Percentiles rank a stretch among this genome's conserved stretches.
These are phyloP conservation scores for Pleoardoris graminearum DNA, from an alignment of 2,329 filamentous ascomycete species.

Conservation along the genomic window DNA sequence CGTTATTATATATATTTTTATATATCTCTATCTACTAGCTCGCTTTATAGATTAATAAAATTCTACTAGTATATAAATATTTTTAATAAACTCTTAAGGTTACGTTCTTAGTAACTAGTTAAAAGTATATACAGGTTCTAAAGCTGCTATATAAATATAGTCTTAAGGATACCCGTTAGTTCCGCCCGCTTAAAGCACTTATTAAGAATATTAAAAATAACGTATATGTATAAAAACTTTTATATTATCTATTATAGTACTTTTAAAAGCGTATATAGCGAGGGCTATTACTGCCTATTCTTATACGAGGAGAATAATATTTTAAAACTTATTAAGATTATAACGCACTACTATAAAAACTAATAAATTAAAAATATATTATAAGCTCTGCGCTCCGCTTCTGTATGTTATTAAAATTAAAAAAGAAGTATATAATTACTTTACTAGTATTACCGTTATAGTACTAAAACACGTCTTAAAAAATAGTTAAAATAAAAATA, in stretches of 20 bases:
- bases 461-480: conserved; percentile 19
- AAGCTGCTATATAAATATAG: conserved; percentile 18
- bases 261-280: conserved; percentile 21
- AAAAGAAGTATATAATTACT: conserved; percentile 19
- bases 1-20: conserved; percentile 24
- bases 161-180: conserved; percentile 20
- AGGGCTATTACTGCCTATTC: conserved; percentile 26
- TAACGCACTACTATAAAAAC: conserved; percentile 25
- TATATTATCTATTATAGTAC: conserved; percentile 30
- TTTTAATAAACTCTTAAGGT: conserved; percentile 22
- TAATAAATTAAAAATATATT: conserved; percentile 44
- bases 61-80: conserved; percentile 11
- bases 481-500: conserved; percentile 16
- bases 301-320: conserved; percentile 25
- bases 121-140: conserved; percentile 22
- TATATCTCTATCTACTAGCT: conserved; percentile 27
- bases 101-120: conserved; percentile 26
- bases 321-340: conserved; percentile 21
- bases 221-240: conserved; percentile 13
- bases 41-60: conserved; percentile 18
- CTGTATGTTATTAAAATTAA: conserved; percentile 36
- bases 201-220: conserved; percentile 29
- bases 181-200: conserved; percentile 21
- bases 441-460: conserved; percentile 10
- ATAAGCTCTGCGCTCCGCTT: conserved; percentile 38